A percentile compares a stretch with the other conserved stretches of the same genome.
Evolutionary conservation across 108 stramenopile genomes (phyloP).

Genomic region (Schizochytrium sp.): DNA sequence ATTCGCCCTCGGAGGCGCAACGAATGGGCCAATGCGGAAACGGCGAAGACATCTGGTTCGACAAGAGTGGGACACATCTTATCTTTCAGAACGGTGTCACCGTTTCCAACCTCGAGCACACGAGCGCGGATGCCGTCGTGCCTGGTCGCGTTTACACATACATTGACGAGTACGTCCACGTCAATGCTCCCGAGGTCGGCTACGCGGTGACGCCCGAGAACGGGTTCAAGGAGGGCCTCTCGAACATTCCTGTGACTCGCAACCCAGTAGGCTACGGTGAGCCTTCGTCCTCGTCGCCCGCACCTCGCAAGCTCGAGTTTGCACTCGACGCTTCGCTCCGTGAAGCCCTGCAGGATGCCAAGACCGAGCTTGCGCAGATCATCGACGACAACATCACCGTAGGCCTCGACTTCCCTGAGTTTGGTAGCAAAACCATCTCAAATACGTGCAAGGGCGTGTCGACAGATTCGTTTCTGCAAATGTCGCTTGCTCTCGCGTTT

Average conservation of each 20-base stretch:
- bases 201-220: not conserved
- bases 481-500: not conserved
- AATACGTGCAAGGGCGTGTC: not conserved
- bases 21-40: not conserved
- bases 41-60: not conserved
- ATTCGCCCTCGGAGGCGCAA: not conserved
- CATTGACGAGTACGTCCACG: not conserved
- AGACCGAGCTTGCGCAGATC: not conserved
- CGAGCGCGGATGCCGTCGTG: conserved; percentile 3
- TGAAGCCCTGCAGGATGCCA: not conserved
- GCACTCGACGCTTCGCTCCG: not conserved
- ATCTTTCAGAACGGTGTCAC: not conserved
- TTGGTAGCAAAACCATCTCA: not conserved
- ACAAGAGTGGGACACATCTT: not conserved
- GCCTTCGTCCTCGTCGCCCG: not conserved
- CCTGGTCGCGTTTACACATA: not conserved
- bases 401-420: not conserved
- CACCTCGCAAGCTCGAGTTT: not conserved
- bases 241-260: not conserved
- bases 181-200: not conserved
- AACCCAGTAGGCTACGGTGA: not conserved
- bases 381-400: not conserved
- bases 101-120: not conserved
- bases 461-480: not conserved
- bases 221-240: not conserved